These are phyloP conservation scores for Cicer chorassanicum DNA, from an alignment of 306 rosid genomes.

Conservation along the genomic window DNA sequence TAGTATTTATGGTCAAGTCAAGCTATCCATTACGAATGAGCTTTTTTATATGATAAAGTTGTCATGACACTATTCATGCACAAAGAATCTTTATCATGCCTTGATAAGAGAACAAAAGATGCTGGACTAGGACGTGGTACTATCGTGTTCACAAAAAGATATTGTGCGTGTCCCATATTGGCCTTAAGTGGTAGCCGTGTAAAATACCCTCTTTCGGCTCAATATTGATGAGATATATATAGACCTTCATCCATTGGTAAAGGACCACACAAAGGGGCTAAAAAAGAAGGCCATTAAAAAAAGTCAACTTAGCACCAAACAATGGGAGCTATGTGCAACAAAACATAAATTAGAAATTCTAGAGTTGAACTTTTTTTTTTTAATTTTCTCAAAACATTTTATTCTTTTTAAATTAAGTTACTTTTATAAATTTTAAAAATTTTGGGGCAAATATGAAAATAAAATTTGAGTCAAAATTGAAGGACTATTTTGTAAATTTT, in stretches of 20 bases:
- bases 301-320: constrained; percentile 35
- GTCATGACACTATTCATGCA: constrained; percentile 9
- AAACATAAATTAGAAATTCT: neutral
- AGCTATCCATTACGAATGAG: constrained; percentile 16
- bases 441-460: too few species aligned
- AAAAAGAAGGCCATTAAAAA: neutral
- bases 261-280: constrained; percentile 14
- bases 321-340: constrained; percentile 1
- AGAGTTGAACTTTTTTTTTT: too few species aligned
- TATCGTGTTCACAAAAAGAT: constrained; percentile 11
- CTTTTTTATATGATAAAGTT: constrained; percentile 33
- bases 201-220: neutral
- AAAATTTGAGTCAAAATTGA: too few species aligned
- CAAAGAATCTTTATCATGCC: constrained; percentile 40
- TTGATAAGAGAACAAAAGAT: constrained; percentile 33
- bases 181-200: neutral
- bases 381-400: too few species aligned
- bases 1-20: constrained; percentile 36
- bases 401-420: too few species aligned
- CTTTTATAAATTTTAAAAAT: too few species aligned
- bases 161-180: constrained; percentile 20
- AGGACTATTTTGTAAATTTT: too few species aligned
- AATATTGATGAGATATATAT: neutral
- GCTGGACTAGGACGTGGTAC: constrained; percentile 47
- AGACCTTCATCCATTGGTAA: neutral